Evolutionary conservation across 2,329 filamentous ascomycete genomes (phyloP), one percentile per base, ranked within the genome.

Genomic region (Phialophora chinensis): DNA sequence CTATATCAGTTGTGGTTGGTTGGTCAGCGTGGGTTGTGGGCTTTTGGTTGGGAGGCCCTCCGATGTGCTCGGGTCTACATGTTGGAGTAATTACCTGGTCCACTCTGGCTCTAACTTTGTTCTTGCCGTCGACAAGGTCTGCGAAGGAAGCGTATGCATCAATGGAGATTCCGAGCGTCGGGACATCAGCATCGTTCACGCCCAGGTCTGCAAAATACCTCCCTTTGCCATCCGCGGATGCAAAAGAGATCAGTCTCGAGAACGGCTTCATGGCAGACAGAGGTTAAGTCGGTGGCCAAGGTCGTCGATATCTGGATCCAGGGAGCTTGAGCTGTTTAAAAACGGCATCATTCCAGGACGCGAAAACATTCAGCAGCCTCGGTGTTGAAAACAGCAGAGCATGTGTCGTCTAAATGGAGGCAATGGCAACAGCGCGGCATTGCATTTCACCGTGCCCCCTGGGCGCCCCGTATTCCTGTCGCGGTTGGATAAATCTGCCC

Each of bases 171-270:
- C 38, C 56, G 5, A 38, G 56, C n/a, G n/a, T 27, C 11, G 56
- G 38, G 4, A 59, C 20, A 6, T n/a, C 23, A 5, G 56, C 5
- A 6, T 10, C 56, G 14, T 49, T 25, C 12, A 49, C 17, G 4
- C 38, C 56, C 17, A 59, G 42, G 25, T 59, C 56, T 49, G 56
- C 38, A 47, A 59, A 47, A 6, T 49, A 47, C 56, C 29, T 59
- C 23, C 38, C 23, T 31, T 29, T 47, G 2, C 38, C 35, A 4
- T 47, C 20, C 25, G 23, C 14, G 8, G 56, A 47, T 29, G 27
- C 56, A 49, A 31, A 47, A 42, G 35, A 33, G n/a, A 59, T 31
- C 23, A 59, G 38, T 47, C 42, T 59, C 14, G 56, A 49, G n/a
- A 59, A 23, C 10, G 56, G 27, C 42, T 6, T 49, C 33, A 35